Base-by-base conservation (phyloP, 371 early-diverging fungal species). In the Mucor circinelloides region DNA sequence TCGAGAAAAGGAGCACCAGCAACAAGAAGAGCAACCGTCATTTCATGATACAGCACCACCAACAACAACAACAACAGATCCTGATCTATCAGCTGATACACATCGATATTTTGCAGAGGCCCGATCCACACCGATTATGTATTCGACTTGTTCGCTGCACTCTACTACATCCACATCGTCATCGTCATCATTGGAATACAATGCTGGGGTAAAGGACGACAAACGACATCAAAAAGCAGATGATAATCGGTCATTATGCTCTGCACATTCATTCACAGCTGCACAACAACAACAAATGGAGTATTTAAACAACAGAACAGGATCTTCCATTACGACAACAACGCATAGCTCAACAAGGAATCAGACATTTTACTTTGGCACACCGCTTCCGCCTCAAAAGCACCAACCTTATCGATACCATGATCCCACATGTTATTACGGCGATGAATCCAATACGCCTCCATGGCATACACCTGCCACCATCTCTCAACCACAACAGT, bases 61-160 rank as follows among this genome's bases (percentile, higher is more conserved):
- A 54, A n/a, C 21, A 64, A 40, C 32, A n/a, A 12, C 48, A 60
- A 25, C 52, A 55, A 12, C 21, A 9, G 64, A 55, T 56, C 32
- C 19, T 48, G 28, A 54, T 38, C 40, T 54, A 55, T 55, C 64
- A 64, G 52, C 38, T 56, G 55, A 55, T 15, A 15, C 13, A 8
- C 44, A 27, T 7, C 19, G 17, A 17, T 23, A 56, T 17, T 58
- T 64, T 28, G 40, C 46, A 23, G 46, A 64, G 28, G 58, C 58
- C 34, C 57, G 65, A 57, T 64, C 59, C 44, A 66, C 59, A 28
- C 59, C 58, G 15, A 66, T 66, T 25, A 31, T 63, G 17, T 63
- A 38, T 38, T 52, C 63, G 19, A 54, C 38, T 9, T 15, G 15
- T 6, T 44, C 44, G 6, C 19, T 44, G 19, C 44, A 44, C n/a